A percentile compares a stretch with the other conserved stretches of the same genome.
phyloP scores from a whole-genome alignment of 768 basidiomycete genomes.

The Amanita inopinata region DNA sequence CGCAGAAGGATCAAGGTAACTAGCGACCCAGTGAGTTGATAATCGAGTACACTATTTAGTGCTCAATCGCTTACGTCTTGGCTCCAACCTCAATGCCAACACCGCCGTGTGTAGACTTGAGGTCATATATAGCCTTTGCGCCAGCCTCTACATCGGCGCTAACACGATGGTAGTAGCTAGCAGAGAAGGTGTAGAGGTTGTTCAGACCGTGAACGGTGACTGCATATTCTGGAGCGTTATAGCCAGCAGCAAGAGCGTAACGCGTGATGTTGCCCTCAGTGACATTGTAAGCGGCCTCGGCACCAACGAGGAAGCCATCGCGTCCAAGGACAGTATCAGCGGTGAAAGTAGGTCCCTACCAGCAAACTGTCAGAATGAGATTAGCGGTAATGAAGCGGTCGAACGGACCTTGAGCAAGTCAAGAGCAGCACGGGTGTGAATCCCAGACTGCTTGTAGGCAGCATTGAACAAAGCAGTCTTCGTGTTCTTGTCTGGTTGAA shows the following conservation, averaged over 20 bases:
- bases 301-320: conserved; percentile 95
- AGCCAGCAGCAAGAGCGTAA: conserved; percentile 88
- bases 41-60: not conserved
- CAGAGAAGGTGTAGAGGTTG: conserved; percentile 89
- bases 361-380: not conserved
- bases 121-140: conserved; percentile 94
- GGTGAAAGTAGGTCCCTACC: conserved; percentile 92
- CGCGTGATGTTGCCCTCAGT: conserved; percentile 86
- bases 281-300: conserved; percentile 94
- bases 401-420: conserved; percentile 85
- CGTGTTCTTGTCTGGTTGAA: conserved; percentile 78
- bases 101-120: conserved; percentile 78
- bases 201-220: conserved; percentile 90
- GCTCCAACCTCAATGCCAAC: conserved; percentile 91
- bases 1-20: conserved; percentile 78
- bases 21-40: conserved; percentile 18
- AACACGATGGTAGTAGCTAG: conserved; percentile 98
- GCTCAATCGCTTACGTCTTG: conserved; percentile 58
- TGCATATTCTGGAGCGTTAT: conserved; percentile 93
- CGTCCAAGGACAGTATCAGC: conserved; percentile 93
- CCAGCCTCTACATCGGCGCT: conserved; percentile 87
- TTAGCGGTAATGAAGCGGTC: conserved; percentile 8
- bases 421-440: conserved; percentile 85
- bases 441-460: conserved; percentile 90
- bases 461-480: conserved; percentile 80